Base-by-base conservation (phyloP, 495 filamentous ascomycete genomes). In the Trichocladium uniseriatum region DNA sequence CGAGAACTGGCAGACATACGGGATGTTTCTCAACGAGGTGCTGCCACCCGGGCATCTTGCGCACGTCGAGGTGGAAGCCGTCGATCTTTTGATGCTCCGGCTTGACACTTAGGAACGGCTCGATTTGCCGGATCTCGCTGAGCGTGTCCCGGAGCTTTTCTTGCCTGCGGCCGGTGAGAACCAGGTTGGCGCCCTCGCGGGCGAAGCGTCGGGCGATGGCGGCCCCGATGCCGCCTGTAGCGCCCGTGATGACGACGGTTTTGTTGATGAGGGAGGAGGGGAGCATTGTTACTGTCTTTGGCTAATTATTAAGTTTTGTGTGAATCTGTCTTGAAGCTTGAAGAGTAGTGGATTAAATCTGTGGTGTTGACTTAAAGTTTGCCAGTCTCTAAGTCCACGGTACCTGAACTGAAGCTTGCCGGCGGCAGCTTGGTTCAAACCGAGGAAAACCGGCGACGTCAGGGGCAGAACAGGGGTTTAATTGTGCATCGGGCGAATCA, bases 151-250 rank as follows among this genome's bases (percentile, higher is more conserved):
- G 28, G 13, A 87, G 71, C 5, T 65, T 65, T 14, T 67, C 21
- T 14, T 40, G 19, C 28, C 70, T 53, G 18, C 78, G 68, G 5
- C 72, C 78, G 8, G 86, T 64, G 0, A 89, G 69, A 2, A 81
- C 70, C 21, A 74, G 74, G 1, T 53, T 63, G 24, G 76, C 80
- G 18, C 82, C 83, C 47, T 86, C 74, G 20, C 57, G 56, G 13
- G 85, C 79, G 57, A 92, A 84, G 3, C 78, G 67, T 18, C 67
- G 62, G 5, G 87, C 86, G 52, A 91, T 87, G 19, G 69, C 65
- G 10, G 58, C 45, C 5, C 72, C 71, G 47, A 74, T 72, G 39
- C 68, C 69, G 19, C 59, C 50, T 38, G 61, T 61, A 13, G 49
- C 71, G 44, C 72, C 72, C 1, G 69, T 64, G 34, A 75, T 58